Evolutionary conservation across 2,329 filamentous ascomycete species (phyloP).

Genomic region (Fusarium chlamydosporum): DNA sequence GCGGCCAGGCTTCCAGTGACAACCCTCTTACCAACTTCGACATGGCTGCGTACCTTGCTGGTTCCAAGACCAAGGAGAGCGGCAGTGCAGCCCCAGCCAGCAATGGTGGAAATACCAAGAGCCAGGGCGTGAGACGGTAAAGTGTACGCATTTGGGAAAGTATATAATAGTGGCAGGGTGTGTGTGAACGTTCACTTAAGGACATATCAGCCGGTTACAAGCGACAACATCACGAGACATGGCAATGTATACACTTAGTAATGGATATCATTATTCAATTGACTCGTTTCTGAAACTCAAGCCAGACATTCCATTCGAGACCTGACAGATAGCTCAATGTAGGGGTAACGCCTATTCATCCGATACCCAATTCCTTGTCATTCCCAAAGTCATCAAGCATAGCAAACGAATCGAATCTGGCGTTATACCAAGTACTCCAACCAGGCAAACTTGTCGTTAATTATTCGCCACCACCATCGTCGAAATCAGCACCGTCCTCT

Average conservation of each 20-base stretch:
- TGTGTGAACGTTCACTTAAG: background rate
- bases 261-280: slow-evolving; percentile 14
- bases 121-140: slow-evolving; percentile 59
- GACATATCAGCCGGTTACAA: slow-evolving; percentile 1
- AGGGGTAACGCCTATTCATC: slow-evolving; percentile 5
- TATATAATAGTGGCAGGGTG: slow-evolving; percentile 8
- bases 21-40: slow-evolving; percentile 70
- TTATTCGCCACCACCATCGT: slow-evolving; percentile 41
- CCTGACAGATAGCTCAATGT: slow-evolving; percentile 1
- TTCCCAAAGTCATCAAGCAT: slow-evolving; percentile 25
- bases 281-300: background rate
- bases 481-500: slow-evolving; percentile 54
- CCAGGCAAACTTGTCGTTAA: slow-evolving; percentile 16
- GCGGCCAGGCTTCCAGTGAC: slow-evolving; percentile 51
- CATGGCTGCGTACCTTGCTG: slow-evolving; percentile 74
- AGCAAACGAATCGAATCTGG: slow-evolving; percentile 4
- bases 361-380: slow-evolving; percentile 14
- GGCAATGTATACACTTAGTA: slow-evolving; percentile 12
- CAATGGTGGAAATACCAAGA: slow-evolving; percentile 52
- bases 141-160: background rate
- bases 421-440: background rate
- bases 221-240: slow-evolving; percentile 16
- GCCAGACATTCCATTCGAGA: slow-evolving; percentile 4
- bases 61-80: slow-evolving; percentile 62
- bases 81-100: slow-evolving; percentile 47